Percentiles rank a stretch among this genome's conserved stretches.
Conservation (phyloP, 192 early-diverging fungal genomes). For the Allomyces arbusculus region DNA sequence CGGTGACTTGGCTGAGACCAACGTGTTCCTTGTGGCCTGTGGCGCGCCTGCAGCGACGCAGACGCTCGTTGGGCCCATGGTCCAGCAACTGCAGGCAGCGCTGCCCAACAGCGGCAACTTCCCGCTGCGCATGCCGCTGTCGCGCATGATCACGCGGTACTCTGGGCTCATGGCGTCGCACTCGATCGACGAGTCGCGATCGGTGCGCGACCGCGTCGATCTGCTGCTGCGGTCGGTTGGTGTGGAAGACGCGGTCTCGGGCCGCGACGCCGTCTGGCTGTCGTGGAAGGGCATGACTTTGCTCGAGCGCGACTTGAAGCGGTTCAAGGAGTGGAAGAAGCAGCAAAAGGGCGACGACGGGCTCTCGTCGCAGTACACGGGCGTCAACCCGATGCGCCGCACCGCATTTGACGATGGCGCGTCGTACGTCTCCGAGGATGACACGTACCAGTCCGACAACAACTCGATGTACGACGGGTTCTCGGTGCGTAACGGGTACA, state of each 20-base stretch:
- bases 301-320: background rate
- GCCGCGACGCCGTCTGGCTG: slow-evolving; percentile 1
- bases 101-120: no score
- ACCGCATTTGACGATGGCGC: background rate
- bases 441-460: background rate
- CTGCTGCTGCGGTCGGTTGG: background rate
- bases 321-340: background rate
- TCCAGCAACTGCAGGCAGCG: no score
- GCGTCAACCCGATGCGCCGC: background rate
- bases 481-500: background rate
- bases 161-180: background rate
- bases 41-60: background rate
- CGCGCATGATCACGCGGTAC: no score
- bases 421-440: background rate
- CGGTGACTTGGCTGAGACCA: slow-evolving; percentile 49
- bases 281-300: background rate
- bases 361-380: background rate
- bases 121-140: no score
- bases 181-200: background rate
- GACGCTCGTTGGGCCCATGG: no score
- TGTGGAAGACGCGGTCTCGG: background rate
- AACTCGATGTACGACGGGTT: background rate
- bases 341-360: background rate
- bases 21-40: slow-evolving; percentile 63
- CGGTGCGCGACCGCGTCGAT: background rate